These are phyloP conservation scores for Huntiella savannae DNA, from an alignment of 2,329 filamentous ascomycete genomes.

Conservation along the genomic window DNA sequence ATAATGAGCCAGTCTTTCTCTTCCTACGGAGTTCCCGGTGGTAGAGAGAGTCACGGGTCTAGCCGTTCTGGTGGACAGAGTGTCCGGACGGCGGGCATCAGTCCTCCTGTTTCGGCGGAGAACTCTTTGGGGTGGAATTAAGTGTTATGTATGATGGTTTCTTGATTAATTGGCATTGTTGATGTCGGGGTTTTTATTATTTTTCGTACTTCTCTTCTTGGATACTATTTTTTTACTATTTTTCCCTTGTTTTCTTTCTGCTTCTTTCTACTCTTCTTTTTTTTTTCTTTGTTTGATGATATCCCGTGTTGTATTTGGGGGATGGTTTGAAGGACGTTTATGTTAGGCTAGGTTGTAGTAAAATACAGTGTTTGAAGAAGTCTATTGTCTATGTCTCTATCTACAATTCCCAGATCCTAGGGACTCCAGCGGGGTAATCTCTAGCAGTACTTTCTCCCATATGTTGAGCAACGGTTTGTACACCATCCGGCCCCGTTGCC, in stretches of 20 bases:
- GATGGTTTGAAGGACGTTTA: too few relatives aligned
- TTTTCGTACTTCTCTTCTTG: too few relatives aligned
- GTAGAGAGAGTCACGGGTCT: conserved; percentile 44
- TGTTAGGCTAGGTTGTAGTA: too few relatives aligned
- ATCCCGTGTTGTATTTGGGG: too few relatives aligned
- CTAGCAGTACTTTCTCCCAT: conserved; percentile 9
- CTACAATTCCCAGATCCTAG: background rate
- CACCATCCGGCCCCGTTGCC: background rate
- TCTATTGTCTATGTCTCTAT: background rate
- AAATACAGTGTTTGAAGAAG: background rate
- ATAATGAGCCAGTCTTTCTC: conserved; percentile 37
- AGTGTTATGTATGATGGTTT: conserved; percentile 8
- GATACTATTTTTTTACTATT: too few relatives aligned
- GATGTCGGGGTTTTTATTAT: too few relatives aligned
- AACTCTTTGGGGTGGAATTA: conserved; percentile 94
- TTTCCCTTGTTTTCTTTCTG: too few relatives aligned
- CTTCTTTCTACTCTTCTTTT: too few relatives aligned
- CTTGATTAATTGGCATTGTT: background rate
- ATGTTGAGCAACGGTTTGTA: background rate
- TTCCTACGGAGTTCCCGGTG: conserved; percentile 30
- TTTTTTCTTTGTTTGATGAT: too few relatives aligned
- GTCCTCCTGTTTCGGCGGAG: conserved; percentile 75
- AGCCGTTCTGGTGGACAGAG: conserved; percentile 37
- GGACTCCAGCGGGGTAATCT: conserved; percentile 10
- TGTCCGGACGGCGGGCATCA: conserved; percentile 49